Evolutionary conservation across 441 rosid species (phyloP), one percentile per base, ranked within the genome.

Genomic region (Gossypium trilobum): DNA sequence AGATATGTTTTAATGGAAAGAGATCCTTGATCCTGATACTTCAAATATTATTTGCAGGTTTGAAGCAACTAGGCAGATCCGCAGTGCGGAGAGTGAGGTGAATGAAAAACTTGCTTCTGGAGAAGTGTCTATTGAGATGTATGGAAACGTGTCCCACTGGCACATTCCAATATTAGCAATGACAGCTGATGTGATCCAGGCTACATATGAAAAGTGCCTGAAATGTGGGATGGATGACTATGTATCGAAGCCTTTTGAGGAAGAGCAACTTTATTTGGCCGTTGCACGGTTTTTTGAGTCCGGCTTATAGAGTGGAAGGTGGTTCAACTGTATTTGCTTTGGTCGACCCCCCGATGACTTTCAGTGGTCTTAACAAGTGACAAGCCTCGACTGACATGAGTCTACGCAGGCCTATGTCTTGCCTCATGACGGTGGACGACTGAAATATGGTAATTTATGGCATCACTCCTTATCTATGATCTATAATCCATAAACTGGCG

Each of bases 101-200:
- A 95, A 92, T 78, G 78, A 76, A 72, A 82, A 83, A 74, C 81
- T 89, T 80, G 81, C 78, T 61, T 81, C 83, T 4, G 84, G 83
- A 70, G 91, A 87, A 79, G 79, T 71, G 56, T 80, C 87, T 5
- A 65, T 14, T 55, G 88, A 81, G 74, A 74, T 78, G 73, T 77
- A 76, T 42, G 73, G 84, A 62, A 84, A 85, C 62, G 79, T 76
- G 59, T 72, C 75, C 62, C 64, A 72, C 52, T 90, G 97, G 97
- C 94, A 82, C 69, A 78, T 88, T 42, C 97, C 97, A 1, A 89
- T 95, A 82, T 77, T 95, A 82, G 97, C 97, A 27, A 92, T 95
- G 97, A 92, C 97, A 22, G 99, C 99, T 73, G 99, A 95, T 73
- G 97, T 92, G 68, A 89, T 83, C 77, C 97, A 89, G 75, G 94